Base-by-base conservation (phyloP, 768 basidiomycete genomes). In the Amanita fuliginea region DNA sequence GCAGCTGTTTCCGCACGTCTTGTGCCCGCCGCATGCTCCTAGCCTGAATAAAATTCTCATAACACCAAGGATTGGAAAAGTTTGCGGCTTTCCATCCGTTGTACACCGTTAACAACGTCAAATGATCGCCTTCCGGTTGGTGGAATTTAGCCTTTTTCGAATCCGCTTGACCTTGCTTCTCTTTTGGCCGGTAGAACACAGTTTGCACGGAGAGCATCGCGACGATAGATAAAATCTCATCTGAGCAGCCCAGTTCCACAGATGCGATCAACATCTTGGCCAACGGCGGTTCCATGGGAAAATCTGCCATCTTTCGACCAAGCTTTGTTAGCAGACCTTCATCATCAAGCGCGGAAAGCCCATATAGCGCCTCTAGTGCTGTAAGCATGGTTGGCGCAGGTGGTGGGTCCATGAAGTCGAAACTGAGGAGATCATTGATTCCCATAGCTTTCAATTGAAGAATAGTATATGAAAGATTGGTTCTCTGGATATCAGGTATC, bases 101-200 rank as follows among this genome's bases (percentile, higher is more conserved):
- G 68, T 98, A 99, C 2, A 99, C 96, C 5, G 95, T 87, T 54
- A 93, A 68, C 33, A 94, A 66, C 9, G 91, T 95, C 30, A 95
- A 68, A 62, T 98, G 90, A 59, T 98, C 96, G 7, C 96, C 96
- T 69, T 98, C 96, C 0, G 96, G 91, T 62, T 98, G 91, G 67
- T 98, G 95, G 68, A 99, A 99, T 65, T 99, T 99, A 28, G 96
- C 96, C 65, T 98, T 99, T 72, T 99, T 98, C 32, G 95, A 93
- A 66, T 99, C 96, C 0, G 96, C 96, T 67, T 98, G 95, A 9
- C 89, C 93, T 63, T 98, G 96, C 67, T 98, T 98, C 67, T 98
- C 96, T 67, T 98, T 97, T n/a, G 95, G 96, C 33, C 96, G 81
- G 66, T 98, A 98, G 65, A 98, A 99, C 34, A 98, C 91, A 44